phyloP scores from a whole-genome alignment of 371 early-diverging fungal genomes.

The Apophysomyces ossiformis region DNA sequence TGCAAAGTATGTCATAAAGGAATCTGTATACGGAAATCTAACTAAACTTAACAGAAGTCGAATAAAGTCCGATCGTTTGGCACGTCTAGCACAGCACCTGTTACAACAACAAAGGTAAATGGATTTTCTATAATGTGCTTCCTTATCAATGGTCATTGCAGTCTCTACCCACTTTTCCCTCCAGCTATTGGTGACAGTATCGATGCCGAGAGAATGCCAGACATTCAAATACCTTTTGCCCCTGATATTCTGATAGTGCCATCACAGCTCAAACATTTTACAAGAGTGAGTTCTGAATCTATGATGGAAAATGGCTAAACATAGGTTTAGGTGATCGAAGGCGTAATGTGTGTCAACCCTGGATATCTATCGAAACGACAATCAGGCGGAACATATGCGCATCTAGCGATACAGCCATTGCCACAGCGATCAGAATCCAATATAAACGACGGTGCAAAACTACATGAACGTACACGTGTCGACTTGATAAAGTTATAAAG shows the following conservation, averaged over 20 bases:
- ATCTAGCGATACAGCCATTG: slow-evolving; percentile 71
- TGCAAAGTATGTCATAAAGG: slow-evolving; percentile 37
- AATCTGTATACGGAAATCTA: neutral
- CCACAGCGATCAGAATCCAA: slow-evolving; percentile 22
- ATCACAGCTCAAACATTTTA: slow-evolving; percentile 70
- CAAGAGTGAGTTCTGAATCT: slow-evolving; percentile 37
- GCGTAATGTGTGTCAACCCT: slow-evolving; percentile 81
- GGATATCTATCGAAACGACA: slow-evolving; percentile 68
- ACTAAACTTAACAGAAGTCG: slow-evolving; percentile 14
- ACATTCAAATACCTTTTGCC: slow-evolving; percentile 52
- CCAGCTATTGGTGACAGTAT: slow-evolving; percentile 64
- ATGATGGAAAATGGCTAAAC: neutral
- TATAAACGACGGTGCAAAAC: slow-evolving; percentile 27
- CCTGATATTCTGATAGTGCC: slow-evolving; percentile 88
- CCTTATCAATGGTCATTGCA: slow-evolving; percentile 18
- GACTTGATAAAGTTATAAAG: slow-evolving; percentile 65
- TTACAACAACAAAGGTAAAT: slow-evolving; percentile 75
- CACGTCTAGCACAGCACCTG: slow-evolving; percentile 69
- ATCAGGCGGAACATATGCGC: slow-evolving; percentile 77
- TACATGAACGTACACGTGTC: slow-evolving; percentile 56
- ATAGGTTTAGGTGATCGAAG: slow-evolving; percentile 54
- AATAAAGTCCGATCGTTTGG: slow-evolving; percentile 60
- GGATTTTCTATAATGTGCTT: neutral
- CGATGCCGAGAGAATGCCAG: slow-evolving; percentile 49
- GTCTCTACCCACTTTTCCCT: slow-evolving; percentile 84